Percentiles rank a stretch among this genome's conserved stretches.
These are phyloP conservation scores for Fraxinus pennsylvanica DNA, from an alignment of 257 asterid genomes.

Conservation along the genomic window DNA sequence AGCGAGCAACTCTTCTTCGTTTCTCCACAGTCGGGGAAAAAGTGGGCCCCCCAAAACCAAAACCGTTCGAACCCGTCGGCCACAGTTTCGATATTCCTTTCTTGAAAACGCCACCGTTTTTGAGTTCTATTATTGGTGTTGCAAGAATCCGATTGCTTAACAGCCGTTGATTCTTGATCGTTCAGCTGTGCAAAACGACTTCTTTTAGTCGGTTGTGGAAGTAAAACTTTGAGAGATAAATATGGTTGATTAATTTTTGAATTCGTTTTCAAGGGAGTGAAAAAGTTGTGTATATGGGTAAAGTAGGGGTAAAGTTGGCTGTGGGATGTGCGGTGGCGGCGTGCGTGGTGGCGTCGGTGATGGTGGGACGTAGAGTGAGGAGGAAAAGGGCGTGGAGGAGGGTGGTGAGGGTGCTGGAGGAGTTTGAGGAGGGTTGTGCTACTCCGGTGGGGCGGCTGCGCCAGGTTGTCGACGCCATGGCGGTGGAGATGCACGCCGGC, in stretches of 20 bases:
- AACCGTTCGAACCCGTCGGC: slow-evolving; percentile 21
- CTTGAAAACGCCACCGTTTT: background rate
- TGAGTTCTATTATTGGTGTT: slow-evolving; percentile 13
- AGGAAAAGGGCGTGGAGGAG: slow-evolving; percentile 66
- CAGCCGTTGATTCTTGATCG: slow-evolving; percentile 27
- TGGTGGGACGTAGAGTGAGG: slow-evolving; percentile 63
- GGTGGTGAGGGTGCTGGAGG: slow-evolving; percentile 60
- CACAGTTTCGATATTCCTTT: slow-evolving; percentile 9
- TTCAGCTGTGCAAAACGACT: background rate
- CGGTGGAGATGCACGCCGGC: slow-evolving; percentile 97
- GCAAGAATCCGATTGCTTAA: slow-evolving; percentile 2
- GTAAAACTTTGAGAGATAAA: slow-evolving; percentile 10
- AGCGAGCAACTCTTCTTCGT: slow-evolving; percentile 39
- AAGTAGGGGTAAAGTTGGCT: slow-evolving; percentile 56
- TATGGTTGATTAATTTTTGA: slow-evolving; percentile 46
- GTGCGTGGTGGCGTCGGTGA: slow-evolving; percentile 61
- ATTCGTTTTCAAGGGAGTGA: slow-evolving; percentile 18
- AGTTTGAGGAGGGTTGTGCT: slow-evolving; percentile 68
- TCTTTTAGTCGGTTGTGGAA: background rate
- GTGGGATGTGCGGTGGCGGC: slow-evolving; percentile 79
- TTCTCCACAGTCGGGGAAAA: slow-evolving; percentile 39
- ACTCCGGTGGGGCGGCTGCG: slow-evolving; percentile 70
- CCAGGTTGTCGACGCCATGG: slow-evolving; percentile 92
- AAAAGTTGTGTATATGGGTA: slow-evolving; percentile 43
- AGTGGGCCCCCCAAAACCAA: slow-evolving; percentile 24